These are phyloP conservation scores for Penicillium canariense DNA, from an alignment of 495 filamentous ascomycete species.

Conservation along the genomic window DNA sequence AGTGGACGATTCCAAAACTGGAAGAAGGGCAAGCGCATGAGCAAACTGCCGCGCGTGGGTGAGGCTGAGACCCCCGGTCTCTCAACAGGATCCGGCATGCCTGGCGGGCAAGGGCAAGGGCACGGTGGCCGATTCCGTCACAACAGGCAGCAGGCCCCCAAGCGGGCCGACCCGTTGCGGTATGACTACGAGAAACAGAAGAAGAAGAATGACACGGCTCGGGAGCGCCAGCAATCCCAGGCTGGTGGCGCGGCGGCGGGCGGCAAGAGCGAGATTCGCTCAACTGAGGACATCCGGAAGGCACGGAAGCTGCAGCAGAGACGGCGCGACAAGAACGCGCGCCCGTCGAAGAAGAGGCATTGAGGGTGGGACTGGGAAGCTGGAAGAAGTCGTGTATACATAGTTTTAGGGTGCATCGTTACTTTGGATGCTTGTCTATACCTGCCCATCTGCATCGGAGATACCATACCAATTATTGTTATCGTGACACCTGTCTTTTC, in stretches of 20 bases:
- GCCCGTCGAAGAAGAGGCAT: slow-evolving; percentile 66
- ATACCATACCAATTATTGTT: slow-evolving; percentile 14
- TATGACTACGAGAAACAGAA: slow-evolving; percentile 88
- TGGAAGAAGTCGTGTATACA: neutral
- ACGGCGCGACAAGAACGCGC: slow-evolving; percentile 82
- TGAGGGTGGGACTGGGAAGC: neutral
- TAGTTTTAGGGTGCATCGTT: neutral
- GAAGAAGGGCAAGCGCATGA: slow-evolving; percentile 80
- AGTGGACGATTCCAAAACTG: slow-evolving; percentile 91
- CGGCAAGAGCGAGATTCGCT: slow-evolving; percentile 78
- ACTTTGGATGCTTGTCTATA: slow-evolving; percentile 11
- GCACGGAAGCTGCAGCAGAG: slow-evolving; percentile 70
- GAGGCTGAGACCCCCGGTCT: slow-evolving; percentile 64
- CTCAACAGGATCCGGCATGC: slow-evolving; percentile 26
- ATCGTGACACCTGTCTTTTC: neutral
- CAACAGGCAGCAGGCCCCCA: slow-evolving; percentile 79
- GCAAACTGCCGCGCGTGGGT: slow-evolving; percentile 72
- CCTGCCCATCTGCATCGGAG: slow-evolving; percentile 13
- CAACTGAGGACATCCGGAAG: slow-evolving; percentile 80
- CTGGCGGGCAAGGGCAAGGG: slow-evolving; percentile 43
- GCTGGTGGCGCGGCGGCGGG: slow-evolving; percentile 52
- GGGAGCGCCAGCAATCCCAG: slow-evolving; percentile 55
- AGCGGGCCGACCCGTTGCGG: slow-evolving; percentile 84
- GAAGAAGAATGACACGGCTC: slow-evolving; percentile 83
- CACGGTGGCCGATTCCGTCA: slow-evolving; percentile 61